Evolutionary conservation across 257 asterid species (phyloP).

Genomic region (Solanum stenotomum): DNA sequence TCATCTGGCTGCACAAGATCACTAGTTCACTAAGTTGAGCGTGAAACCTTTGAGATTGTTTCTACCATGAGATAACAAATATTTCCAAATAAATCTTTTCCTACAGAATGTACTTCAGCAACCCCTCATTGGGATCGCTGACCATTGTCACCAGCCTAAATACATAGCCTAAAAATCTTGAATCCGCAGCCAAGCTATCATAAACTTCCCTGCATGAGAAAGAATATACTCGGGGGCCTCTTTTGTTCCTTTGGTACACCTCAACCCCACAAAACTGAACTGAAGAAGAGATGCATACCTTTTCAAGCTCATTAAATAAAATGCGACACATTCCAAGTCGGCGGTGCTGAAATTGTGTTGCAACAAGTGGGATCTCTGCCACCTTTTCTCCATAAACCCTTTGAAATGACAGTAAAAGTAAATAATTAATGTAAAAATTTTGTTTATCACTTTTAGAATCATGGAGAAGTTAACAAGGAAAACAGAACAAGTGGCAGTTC

Average conservation of each 20-base stretch:
- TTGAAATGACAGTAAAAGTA: background rate
- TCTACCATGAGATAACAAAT: background rate
- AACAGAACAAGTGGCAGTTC: background rate
- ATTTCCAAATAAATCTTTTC: background rate
- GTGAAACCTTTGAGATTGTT: background rate
- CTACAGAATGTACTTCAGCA: background rate
- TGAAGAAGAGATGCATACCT: constrained; percentile 30
- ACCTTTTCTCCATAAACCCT: constrained; percentile 77
- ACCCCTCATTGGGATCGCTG: background rate
- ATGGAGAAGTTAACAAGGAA: background rate
- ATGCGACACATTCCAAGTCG: constrained; percentile 89
- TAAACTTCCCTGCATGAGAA: background rate
- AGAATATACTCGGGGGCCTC: background rate
- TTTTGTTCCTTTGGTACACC: background rate
- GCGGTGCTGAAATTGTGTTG: constrained; percentile 78
- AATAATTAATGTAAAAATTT: background rate
- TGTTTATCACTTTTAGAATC: background rate
- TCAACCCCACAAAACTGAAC: background rate
- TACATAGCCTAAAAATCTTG: background rate
- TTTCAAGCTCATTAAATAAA: constrained; percentile 82
- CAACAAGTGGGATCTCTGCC: constrained; percentile 88
- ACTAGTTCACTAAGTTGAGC: background rate
- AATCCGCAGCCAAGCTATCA: background rate
- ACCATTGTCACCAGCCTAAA: background rate
- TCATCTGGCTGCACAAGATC: background rate